These are phyloP conservation scores for Cytospora schulzeri DNA, from an alignment of 2,329 filamentous ascomycete species.

Conservation along the genomic window DNA sequence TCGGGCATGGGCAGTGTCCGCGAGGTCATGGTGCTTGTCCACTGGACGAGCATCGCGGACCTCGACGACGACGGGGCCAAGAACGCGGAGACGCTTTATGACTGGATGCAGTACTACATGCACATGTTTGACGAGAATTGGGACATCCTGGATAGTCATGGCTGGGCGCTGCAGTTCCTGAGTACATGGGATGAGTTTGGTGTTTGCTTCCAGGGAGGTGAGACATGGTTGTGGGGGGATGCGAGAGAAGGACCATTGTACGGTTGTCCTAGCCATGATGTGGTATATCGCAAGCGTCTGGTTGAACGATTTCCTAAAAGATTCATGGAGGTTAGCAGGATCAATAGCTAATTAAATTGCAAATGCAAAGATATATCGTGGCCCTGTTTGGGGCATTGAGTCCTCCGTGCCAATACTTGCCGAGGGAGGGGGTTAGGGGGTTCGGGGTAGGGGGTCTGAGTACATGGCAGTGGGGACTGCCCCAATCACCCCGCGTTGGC, in stretches of 20 bases:
- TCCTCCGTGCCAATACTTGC: neutral
- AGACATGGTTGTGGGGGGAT: constrained; percentile 25
- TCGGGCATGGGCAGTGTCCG: constrained; percentile 25
- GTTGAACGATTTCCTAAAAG: constrained; percentile 27
- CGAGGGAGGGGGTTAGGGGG: neutral
- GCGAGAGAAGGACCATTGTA: constrained; percentile 27
- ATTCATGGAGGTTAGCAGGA: constrained; percentile 25
- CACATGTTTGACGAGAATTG: constrained; percentile 27
- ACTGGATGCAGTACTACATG: constrained; percentile 29
- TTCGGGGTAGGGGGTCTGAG: neutral
- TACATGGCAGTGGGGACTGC: neutral
- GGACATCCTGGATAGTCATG: constrained; percentile 26
- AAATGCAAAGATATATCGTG: too few species aligned
- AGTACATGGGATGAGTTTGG: constrained; percentile 27
- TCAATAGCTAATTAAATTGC: neutral
- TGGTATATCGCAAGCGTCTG: constrained; percentile 26
- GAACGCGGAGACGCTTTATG: constrained; percentile 23
- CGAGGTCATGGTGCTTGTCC: constrained; percentile 27
- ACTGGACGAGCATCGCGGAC: constrained; percentile 29
- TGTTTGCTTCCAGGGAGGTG: constrained; percentile 25
- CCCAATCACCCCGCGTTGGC: neutral
- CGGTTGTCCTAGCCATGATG: constrained; percentile 27
- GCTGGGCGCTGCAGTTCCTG: constrained; percentile 27
- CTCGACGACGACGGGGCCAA: constrained; percentile 21
- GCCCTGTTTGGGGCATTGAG: neutral